Evolutionary conservation across 495 filamentous ascomycete species (phyloP).

Genomic region (Penicillium canescens): DNA sequence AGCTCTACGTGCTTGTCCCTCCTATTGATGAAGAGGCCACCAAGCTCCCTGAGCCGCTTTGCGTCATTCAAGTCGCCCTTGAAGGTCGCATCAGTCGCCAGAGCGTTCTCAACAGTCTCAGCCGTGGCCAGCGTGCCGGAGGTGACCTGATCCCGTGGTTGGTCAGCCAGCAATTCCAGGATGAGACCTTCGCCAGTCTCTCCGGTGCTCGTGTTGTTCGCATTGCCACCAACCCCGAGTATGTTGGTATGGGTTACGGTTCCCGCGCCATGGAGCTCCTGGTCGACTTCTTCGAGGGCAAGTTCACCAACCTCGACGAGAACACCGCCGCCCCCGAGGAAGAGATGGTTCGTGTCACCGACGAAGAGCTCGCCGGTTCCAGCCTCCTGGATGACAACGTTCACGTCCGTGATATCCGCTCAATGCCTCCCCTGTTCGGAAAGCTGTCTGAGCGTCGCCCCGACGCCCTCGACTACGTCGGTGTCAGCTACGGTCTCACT

Average conservation of each 20-base stretch:
- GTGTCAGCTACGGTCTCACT: slow-evolving; percentile 94
- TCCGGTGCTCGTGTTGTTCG: slow-evolving; percentile 91
- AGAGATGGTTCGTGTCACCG: slow-evolving; percentile 77
- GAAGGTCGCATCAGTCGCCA: slow-evolving; percentile 94
- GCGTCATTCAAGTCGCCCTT: slow-evolving; percentile 90
- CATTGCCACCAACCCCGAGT: slow-evolving; percentile 96
- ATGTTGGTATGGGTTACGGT: slow-evolving; percentile 92
- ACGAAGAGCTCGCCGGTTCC: slow-evolving; percentile 75
- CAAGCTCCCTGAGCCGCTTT: slow-evolving; percentile 87
- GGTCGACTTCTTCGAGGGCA: slow-evolving; percentile 91
- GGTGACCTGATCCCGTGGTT: slow-evolving; percentile 98
- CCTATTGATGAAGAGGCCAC: slow-evolving; percentile 76
- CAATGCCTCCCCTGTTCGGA: slow-evolving; percentile 91
- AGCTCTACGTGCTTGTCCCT: slow-evolving; percentile 91
- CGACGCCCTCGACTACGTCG: slow-evolving; percentile 82
- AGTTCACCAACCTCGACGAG: slow-evolving; percentile 81
- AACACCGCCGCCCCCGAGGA: slow-evolving; percentile 46
- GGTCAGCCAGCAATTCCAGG: slow-evolving; percentile 97
- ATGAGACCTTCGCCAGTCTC: slow-evolving; percentile 91
- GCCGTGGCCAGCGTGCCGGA: slow-evolving; percentile 83
- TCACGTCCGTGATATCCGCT: slow-evolving; percentile 83
- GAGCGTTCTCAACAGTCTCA: slow-evolving; percentile 85
- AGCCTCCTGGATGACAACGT: slow-evolving; percentile 84
- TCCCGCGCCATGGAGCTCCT: slow-evolving; percentile 83
- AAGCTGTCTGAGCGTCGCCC: slow-evolving; percentile 83